Percentiles rank a stretch among this genome's conserved stretches.
phyloP scores from a whole-genome alignment of 108 stramenopile species.

The Asterionellopsis glacialis region DNA sequence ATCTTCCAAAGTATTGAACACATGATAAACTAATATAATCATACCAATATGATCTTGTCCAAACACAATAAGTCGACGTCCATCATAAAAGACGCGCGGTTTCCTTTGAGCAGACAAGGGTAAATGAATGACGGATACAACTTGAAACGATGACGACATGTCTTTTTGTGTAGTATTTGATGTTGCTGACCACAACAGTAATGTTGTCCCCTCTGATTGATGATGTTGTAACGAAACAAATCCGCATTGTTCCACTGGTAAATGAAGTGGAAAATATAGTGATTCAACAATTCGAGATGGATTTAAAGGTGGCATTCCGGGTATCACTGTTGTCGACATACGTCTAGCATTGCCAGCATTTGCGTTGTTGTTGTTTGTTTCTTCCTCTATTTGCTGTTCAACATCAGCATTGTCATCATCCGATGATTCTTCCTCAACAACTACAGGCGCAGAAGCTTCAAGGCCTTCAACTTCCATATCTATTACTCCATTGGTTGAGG shows the following conservation, averaged over 20 bases:
- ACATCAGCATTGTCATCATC: too few relatives aligned
- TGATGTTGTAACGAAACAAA: slow-evolving; percentile 59
- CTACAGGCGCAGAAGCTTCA: too few relatives aligned
- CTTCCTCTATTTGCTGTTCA: too few relatives aligned
- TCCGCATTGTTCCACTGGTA: slow-evolving; percentile 34
- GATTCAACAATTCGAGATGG: not conserved
- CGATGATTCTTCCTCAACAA: too few relatives aligned
- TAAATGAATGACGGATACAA: slow-evolving; percentile 47
- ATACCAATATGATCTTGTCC: slow-evolving; percentile 66
- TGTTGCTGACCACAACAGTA: slow-evolving; percentile 39
- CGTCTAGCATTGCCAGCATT: not conserved
- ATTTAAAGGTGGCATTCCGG: not conserved
- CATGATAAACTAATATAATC: slow-evolving; percentile 58
- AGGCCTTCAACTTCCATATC: too few relatives aligned
- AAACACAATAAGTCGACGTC: slow-evolving; percentile 55
- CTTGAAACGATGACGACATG: slow-evolving; percentile 16
- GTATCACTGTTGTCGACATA: slow-evolving; percentile 1
- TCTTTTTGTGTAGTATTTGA: not conserved
- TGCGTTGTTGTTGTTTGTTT: too few relatives aligned
- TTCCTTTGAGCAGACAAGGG: slow-evolving; percentile 43
- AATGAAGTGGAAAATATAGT: slow-evolving; percentile 31
- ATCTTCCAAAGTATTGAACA: slow-evolving; percentile 32
- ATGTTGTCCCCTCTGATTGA: slow-evolving; percentile 33
- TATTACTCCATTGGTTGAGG: too few relatives aligned
- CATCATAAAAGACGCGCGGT: slow-evolving; percentile 54